Base-by-base conservation (phyloP, 2,329 filamentous ascomycete species). In the Cercospora berteroae region DNA sequence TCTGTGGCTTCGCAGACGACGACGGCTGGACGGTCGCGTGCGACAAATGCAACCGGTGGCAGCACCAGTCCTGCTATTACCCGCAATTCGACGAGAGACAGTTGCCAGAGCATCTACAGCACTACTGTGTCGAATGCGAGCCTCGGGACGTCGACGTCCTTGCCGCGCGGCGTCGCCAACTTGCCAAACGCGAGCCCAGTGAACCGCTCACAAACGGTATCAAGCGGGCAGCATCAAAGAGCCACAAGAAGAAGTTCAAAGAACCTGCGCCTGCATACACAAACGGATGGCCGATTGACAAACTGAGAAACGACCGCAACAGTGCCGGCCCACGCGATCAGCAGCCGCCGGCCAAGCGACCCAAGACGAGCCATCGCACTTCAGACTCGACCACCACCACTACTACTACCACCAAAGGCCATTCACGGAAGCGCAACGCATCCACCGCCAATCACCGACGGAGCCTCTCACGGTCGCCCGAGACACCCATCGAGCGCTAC, bases 21-120 rank as follows among this genome's bases (percentile, higher is more conserved):
- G 95, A 99, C 84, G 95, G 95, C 81, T 94, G 92, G 80, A 99
- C 95, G 68, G 96, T 99, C 70, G 93, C 94, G 80, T 99, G 95
- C 85, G 95, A 98, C 79, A 88, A 86, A 67, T 99, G 95, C 84
- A 92, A 97, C 78, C 95, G 93, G 60, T 99, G 95, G 95, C 95
- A 99, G 81, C 95, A 99, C 81, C 96, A 97, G 75, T 90, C 93
- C 78, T 99, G 95, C 81, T 98, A 96, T 81, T 98, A 98, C 79
- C 91, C 92, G 74, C 86, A 88, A 77, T 86, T 79, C 66, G 89
- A 79, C 85, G 91, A 84, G 85, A 62, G 63, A 57, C 71, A 68
- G 59, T 91, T 81, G 81, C 94, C 79, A 80, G 90, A 83, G 23
- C 72, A 77, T 44, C 70, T 79, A 75, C 85, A 91, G 65, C 94